These are phyloP conservation scores for Rhizopogon vinicolor DNA, from an alignment of 768 basidiomycete species.

Conservation along the genomic window DNA sequence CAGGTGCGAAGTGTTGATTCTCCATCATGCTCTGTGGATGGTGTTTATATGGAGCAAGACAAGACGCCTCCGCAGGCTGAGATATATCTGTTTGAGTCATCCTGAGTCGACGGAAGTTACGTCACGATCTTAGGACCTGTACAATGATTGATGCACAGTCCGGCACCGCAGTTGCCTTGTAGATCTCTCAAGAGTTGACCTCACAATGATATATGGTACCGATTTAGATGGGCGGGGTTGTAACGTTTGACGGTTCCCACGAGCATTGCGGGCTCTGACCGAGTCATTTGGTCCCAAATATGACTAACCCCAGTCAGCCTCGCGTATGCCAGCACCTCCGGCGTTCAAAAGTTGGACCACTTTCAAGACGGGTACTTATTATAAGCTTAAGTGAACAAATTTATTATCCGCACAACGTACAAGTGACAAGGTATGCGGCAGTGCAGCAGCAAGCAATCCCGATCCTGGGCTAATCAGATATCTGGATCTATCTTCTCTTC, in stretches of 20 bases:
- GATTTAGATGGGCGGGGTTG: too few species aligned
- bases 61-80: not conserved
- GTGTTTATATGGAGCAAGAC: not conserved
- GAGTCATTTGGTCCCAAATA: not conserved
- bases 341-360: not conserved
- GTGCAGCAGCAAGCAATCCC: too few species aligned
- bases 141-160: not conserved
- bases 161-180: not conserved
- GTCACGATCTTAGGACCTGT: too few species aligned
- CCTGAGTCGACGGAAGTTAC: too few species aligned
- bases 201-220: not conserved
- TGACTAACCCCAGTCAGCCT: not conserved
- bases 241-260: not conserved
- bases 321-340: not conserved
- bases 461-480: constrained; percentile 3
- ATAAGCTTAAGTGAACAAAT: not conserved
- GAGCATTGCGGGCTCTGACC: not conserved
- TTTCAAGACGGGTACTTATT: not conserved
- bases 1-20: not conserved
- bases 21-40: constrained; percentile 1
- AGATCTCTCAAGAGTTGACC: not conserved
- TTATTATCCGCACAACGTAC: not conserved
- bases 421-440: not conserved
- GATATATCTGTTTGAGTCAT: not conserved
- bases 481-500: constrained; percentile 38